Evolutionary conservation across 345 rosid genomes (phyloP).

Genomic region (Ceriops tagal): DNA sequence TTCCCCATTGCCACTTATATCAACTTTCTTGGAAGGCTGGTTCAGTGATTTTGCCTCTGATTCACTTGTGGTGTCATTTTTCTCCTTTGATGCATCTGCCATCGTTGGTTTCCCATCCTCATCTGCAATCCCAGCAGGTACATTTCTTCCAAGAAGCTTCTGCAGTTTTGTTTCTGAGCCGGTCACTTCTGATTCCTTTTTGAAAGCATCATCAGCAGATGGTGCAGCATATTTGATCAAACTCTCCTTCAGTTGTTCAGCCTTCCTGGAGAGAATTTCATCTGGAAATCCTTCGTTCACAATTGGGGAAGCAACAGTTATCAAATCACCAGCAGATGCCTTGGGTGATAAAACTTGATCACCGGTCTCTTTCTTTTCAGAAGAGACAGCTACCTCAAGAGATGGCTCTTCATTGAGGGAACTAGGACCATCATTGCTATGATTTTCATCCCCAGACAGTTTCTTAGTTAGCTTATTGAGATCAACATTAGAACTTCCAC

Average conservation of each 20-base stretch:
- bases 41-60: constrained; percentile 32
- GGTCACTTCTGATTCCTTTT: constrained; percentile 48
- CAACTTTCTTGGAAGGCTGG: constrained; percentile 43
- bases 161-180: constrained; percentile 48
- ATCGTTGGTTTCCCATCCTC: constrained; percentile 33
- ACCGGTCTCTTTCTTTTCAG: constrained; percentile 21
- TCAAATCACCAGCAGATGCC: constrained; percentile 34
- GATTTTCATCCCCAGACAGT: constrained; percentile 26
- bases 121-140: constrained; percentile 30
- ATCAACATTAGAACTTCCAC: constrained; percentile 38
- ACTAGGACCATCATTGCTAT: constrained; percentile 30
- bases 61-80: constrained; percentile 36
- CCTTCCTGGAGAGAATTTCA: constrained; percentile 44
- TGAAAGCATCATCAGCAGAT: constrained; percentile 37
- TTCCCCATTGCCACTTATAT: constrained; percentile 39
- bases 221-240: constrained; percentile 33
- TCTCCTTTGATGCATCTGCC: constrained; percentile 37
- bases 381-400: constrained; percentile 30
- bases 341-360: constrained; percentile 44
- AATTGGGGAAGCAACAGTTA: constrained; percentile 34
- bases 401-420: constrained; percentile 33
- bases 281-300: constrained; percentile 38
- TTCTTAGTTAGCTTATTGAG: constrained; percentile 38
- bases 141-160: constrained; percentile 41
- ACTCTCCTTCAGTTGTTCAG: constrained; percentile 41